A percentile compares a stretch with the other conserved stretches of the same genome.
phyloP scores from a whole-genome alignment of 139 green algal genomes.

The Spirogloea muscicola region DNA sequence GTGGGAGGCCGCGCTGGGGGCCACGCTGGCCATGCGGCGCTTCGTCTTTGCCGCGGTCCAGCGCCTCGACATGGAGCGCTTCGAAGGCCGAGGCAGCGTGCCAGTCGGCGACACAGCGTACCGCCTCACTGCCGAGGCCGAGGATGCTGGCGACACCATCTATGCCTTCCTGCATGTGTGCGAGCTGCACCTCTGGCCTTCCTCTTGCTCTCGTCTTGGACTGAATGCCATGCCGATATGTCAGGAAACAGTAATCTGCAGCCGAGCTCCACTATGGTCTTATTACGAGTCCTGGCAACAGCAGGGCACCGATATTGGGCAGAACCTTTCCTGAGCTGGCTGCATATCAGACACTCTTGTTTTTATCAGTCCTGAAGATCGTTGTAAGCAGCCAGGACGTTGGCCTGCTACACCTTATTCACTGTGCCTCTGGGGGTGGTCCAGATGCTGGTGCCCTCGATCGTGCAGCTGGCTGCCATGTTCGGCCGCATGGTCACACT shows the following conservation, averaged over 20 bases:
- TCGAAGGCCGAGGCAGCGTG: slow-evolving; percentile 15
- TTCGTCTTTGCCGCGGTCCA: slow-evolving; percentile 25
- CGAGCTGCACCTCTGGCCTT: not conserved
- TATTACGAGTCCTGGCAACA: too few species aligned
- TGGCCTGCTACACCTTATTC: too few species aligned
- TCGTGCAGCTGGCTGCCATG: slow-evolving; percentile 45
- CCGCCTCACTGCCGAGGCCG: slow-evolving; percentile 42
- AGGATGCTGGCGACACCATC: slow-evolving; percentile 31
- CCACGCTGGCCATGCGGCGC: slow-evolving; percentile 34
- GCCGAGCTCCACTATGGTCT: too few species aligned
- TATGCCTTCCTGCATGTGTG: slow-evolving; percentile 26
- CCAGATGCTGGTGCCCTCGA: slow-evolving; percentile 20
- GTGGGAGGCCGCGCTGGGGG: slow-evolving; percentile 41
- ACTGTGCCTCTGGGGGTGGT: too few species aligned
- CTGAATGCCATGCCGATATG: too few species aligned
- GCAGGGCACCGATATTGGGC: too few species aligned
- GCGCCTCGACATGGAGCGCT: slow-evolving; percentile 25
- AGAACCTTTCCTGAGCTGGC: too few species aligned
- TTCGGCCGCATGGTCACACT: slow-evolving; percentile 41
- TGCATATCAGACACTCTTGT: too few species aligned
- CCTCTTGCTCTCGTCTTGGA: too few species aligned
- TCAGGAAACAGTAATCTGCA: too few species aligned
- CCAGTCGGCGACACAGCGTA: slow-evolving; percentile 40
- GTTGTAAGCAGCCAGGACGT: too few species aligned
- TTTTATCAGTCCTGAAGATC: too few species aligned